Evolutionary conservation across 495 filamentous ascomycete genomes (phyloP).

Genomic region (Talaromyces nanjingensis): DNA sequence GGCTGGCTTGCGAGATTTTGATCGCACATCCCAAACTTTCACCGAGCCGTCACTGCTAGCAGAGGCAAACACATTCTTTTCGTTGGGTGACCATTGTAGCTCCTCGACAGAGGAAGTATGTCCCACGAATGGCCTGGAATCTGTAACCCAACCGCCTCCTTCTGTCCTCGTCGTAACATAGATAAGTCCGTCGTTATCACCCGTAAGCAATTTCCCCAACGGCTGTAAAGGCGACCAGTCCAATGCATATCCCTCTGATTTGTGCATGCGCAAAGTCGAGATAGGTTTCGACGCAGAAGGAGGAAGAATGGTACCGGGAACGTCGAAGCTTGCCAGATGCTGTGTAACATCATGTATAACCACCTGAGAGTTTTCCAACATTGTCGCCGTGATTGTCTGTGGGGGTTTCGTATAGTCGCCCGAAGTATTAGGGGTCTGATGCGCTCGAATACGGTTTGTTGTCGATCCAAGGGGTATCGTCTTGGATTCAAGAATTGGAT

Average conservation of each 20-base stretch:
- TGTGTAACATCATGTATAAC: conserved; percentile 90
- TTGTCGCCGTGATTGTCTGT: conserved; percentile 78
- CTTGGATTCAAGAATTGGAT: conserved; percentile 90
- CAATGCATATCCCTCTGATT: conserved; percentile 85
- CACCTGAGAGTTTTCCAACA: conserved; percentile 82
- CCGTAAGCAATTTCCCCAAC: conserved; percentile 78
- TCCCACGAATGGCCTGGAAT: conserved; percentile 69
- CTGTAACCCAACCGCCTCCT: conserved; percentile 80
- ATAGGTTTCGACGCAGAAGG: conserved; percentile 79
- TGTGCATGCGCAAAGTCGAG: conserved; percentile 82
- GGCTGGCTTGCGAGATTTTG: conserved; percentile 76
- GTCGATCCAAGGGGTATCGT: conserved; percentile 76
- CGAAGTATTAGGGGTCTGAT: conserved; percentile 61
- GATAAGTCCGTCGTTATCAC: conserved; percentile 85
- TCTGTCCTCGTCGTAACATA: conserved; percentile 79
- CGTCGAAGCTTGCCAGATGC: conserved; percentile 81
- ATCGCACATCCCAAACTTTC: conserved; percentile 90
- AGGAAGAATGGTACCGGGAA: conserved; percentile 70
- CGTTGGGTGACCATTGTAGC: conserved; percentile 89
- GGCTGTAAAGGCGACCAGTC: conserved; percentile 84
- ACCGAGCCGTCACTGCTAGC: conserved; percentile 90
- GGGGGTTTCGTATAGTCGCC: conserved; percentile 59
- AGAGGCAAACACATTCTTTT: conserved; percentile 86
- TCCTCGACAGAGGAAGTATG: conserved; percentile 87
- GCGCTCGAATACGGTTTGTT: conserved; percentile 84